Percentiles rank a stretch among this genome's conserved stretches.
These are phyloP conservation scores for Draba incana DNA, from an alignment of 345 rosid genomes.

Conservation along the genomic window DNA sequence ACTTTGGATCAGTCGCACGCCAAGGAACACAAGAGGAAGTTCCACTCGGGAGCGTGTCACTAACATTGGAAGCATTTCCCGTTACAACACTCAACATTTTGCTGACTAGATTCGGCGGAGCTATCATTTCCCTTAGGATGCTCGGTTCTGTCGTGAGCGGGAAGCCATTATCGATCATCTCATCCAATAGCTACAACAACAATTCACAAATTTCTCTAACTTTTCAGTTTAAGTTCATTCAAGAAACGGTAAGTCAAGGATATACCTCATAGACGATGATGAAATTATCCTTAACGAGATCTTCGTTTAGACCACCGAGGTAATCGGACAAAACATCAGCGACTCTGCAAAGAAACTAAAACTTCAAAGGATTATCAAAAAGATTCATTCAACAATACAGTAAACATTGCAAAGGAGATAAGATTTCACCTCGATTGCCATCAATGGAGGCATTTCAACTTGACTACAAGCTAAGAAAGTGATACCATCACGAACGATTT, in stretches of 20 bases:
- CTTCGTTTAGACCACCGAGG: conserved; percentile 97
- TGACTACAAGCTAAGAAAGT: conserved; percentile 94
- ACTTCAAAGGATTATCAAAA: conserved; percentile 36
- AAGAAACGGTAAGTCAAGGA: not conserved
- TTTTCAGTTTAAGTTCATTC: conserved; percentile 21
- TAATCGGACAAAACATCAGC: conserved; percentile 83
- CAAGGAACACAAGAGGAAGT: conserved; percentile 91
- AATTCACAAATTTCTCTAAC: conserved; percentile 24
- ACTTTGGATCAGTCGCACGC: conserved; percentile 83
- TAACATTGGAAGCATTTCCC: conserved; percentile 81
- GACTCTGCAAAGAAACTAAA: conserved; percentile 90
- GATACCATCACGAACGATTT: conserved; percentile 82
- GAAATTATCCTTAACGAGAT: conserved; percentile 90
- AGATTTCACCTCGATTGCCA: conserved; percentile 85
- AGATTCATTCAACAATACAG: not conserved
- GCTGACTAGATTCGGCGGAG: conserved; percentile 88
- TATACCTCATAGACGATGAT: conserved; percentile 91
- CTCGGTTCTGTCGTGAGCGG: conserved; percentile 96
- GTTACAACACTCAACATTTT: conserved; percentile 95
- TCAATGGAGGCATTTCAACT: conserved; percentile 96
- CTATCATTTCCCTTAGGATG: conserved; percentile 91
- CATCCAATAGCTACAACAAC: conserved; percentile 90
- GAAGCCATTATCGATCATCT: conserved; percentile 98
- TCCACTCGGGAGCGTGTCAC: conserved; percentile 83
- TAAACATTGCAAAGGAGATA: conserved; percentile 5